Evolutionary conservation across 352 stramenopile genomes (phyloP).

Genomic region (Peronospora destructor): DNA sequence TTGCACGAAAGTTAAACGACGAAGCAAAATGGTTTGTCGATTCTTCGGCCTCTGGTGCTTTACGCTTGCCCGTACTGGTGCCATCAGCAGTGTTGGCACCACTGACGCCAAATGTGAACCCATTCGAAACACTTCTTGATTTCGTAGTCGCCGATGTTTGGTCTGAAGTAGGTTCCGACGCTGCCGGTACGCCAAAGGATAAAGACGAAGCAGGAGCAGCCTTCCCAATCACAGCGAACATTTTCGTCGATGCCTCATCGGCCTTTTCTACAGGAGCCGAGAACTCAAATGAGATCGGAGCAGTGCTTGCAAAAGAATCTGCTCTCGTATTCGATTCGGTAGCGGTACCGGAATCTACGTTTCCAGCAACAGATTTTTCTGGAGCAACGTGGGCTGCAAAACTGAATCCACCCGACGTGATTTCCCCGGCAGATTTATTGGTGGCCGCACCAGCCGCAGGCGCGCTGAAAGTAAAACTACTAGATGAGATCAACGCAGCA

Average conservation of each 20-base stretch:
- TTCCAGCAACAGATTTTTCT: conserved; percentile 4
- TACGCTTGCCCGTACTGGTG: conserved; percentile 22
- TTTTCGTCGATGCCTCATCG: conserved; percentile 10
- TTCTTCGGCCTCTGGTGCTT: conserved; percentile 15
- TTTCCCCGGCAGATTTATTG: conserved; percentile 12
- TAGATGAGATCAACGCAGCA: conserved; percentile 14
- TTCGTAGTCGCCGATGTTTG: background rate
- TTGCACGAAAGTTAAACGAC: conserved; percentile 23
- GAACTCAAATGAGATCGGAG: conserved; percentile 29
- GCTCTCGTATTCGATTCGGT: conserved; percentile 2
- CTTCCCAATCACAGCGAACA: conserved; percentile 6
- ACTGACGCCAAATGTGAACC: conserved; percentile 22
- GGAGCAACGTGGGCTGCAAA: conserved; percentile 13
- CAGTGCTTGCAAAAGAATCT: conserved; percentile 9
- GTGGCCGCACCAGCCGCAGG: conserved; percentile 5
- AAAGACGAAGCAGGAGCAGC: conserved; percentile 20
- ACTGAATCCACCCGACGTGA: conserved; percentile 17
- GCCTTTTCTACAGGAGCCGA: conserved; percentile 20
- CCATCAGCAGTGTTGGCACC: conserved; percentile 6
- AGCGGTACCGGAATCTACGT: conserved; percentile 15
- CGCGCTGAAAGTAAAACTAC: conserved; percentile 21
- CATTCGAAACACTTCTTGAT: conserved; percentile 2
- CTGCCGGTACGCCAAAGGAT: conserved; percentile 21
- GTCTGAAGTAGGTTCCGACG: conserved; percentile 2
- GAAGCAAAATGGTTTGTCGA: conserved; percentile 6